Percentiles rank a stretch among this genome's conserved stretches.
phyloP scores from a whole-genome alignment of 345 rosid genomes.

The Pistacia integerrima region DNA sequence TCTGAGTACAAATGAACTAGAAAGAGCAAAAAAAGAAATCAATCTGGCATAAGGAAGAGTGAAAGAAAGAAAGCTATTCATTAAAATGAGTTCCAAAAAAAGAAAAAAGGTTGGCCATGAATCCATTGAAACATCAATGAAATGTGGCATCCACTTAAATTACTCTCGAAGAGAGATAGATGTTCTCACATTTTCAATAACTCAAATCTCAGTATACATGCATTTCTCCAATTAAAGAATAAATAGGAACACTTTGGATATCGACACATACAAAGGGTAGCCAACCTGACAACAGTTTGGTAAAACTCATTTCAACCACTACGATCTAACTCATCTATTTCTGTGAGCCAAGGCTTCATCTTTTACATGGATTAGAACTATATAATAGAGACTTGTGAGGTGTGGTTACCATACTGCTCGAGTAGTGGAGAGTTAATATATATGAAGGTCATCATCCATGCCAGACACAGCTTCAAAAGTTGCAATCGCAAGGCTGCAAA shows the following conservation, averaged over 20 bases:
- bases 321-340: not conserved
- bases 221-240: not conserved
- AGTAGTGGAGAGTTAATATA: constrained; percentile 21
- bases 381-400: constrained; percentile 16
- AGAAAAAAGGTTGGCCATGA: not conserved
- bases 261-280: not conserved
- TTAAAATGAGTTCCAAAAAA: not conserved
- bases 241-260: constrained; percentile 4
- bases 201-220: not conserved
- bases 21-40: not conserved
- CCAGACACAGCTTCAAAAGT: constrained; percentile 36
- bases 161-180: not conserved
- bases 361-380: constrained; percentile 17
- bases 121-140: not conserved
- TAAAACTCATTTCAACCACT: not conserved
- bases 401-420: constrained; percentile 8
- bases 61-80: not conserved
- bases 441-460: constrained; percentile 31
- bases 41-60: not conserved
- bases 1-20: not conserved
- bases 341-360: constrained; percentile 9
- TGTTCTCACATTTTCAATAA: not conserved
- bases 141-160: not conserved
- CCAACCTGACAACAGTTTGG: not conserved
- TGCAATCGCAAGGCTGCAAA: constrained; percentile 48